Conservation (phyloP, 805 yeast species). For the Deakozyma indianensis region DNA sequence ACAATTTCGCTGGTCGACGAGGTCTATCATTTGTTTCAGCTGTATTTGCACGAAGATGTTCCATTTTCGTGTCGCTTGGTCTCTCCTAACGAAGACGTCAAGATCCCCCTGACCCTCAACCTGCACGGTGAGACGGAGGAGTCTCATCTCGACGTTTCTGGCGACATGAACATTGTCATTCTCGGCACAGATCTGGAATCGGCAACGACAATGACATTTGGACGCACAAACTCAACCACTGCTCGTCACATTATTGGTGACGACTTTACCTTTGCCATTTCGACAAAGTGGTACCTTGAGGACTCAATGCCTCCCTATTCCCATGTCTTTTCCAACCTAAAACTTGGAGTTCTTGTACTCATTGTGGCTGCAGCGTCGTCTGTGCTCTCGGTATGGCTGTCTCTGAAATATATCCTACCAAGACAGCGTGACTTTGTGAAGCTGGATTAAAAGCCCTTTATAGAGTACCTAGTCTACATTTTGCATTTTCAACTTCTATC, state of each 20-base stretch:
- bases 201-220: slow-evolving; percentile 42
- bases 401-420: not conserved
- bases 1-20: slow-evolving; percentile 50
- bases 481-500: too few relatives aligned
- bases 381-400: not conserved
- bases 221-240: slow-evolving; percentile 46
- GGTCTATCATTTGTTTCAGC: slow-evolving; percentile 55
- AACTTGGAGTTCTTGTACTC: not conserved
- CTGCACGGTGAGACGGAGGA: slow-evolving; percentile 8
- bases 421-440: not conserved
- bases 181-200: slow-evolving; percentile 24
- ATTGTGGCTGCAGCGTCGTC: not conserved
- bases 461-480: too few relatives aligned
- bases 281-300: slow-evolving; percentile 37
- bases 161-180: slow-evolving; percentile 38
- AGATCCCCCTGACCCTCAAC: slow-evolving; percentile 9
- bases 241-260: slow-evolving; percentile 51
- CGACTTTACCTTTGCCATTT: slow-evolving; percentile 38
- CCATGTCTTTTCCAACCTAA: slow-evolving; percentile 2
- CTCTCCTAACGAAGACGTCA: slow-evolving; percentile 36
- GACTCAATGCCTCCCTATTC: slow-evolving; percentile 6
- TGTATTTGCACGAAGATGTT: slow-evolving; percentile 63
- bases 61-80: slow-evolving; percentile 53
- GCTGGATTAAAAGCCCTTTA: not conserved
- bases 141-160: slow-evolving; percentile 55